Percentiles rank a stretch among this genome's conserved stretches.
phyloP scores from a whole-genome alignment of 768 basidiomycete species.

The Holtermannia corniformis region DNA sequence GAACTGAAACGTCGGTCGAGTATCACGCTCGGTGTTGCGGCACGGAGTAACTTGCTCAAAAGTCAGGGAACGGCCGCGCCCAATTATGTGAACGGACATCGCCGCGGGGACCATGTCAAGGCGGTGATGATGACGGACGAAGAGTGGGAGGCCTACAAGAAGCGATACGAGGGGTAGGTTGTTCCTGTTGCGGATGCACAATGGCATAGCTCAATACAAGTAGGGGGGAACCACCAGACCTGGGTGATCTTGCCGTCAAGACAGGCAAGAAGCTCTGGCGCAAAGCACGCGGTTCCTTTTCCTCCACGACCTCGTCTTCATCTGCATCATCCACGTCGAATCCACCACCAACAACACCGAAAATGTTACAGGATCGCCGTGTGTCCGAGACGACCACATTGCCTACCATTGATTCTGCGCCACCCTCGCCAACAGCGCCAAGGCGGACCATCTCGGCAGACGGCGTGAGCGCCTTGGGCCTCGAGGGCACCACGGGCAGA shows the following conservation, averaged over 20 bases:
- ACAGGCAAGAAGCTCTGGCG: conserved; percentile 33
- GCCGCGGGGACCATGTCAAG: background rate
- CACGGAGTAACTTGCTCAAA: conserved; percentile 27
- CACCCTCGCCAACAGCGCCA: background rate
- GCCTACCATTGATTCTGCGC: background rate
- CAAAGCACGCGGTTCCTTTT: conserved; percentile 18
- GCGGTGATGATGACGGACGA: conserved; percentile 28
- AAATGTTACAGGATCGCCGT: background rate
- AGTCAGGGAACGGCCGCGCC: conserved; percentile 12
- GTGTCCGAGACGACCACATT: background rate
- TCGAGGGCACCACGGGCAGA: conserved; percentile 5
- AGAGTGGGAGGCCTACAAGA: conserved; percentile 34
- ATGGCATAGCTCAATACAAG: background rate
- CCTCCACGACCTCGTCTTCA: conserved; percentile 4
- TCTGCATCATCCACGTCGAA: background rate
- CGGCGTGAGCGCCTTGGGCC: background rate
- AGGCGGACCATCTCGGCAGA: background rate
- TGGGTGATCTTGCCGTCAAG: conserved; percentile 26
- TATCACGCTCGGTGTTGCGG: conserved; percentile 35
- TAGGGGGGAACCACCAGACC: conserved; percentile 19
- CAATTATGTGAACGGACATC: background rate
- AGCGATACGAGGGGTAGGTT: conserved; percentile 12
- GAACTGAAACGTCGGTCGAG: conserved; percentile 27
- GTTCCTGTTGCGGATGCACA: background rate
- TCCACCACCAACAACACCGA: background rate